phyloP scores from a whole-genome alignment of 139 green algal species.

The Volvox africanus region DNA sequence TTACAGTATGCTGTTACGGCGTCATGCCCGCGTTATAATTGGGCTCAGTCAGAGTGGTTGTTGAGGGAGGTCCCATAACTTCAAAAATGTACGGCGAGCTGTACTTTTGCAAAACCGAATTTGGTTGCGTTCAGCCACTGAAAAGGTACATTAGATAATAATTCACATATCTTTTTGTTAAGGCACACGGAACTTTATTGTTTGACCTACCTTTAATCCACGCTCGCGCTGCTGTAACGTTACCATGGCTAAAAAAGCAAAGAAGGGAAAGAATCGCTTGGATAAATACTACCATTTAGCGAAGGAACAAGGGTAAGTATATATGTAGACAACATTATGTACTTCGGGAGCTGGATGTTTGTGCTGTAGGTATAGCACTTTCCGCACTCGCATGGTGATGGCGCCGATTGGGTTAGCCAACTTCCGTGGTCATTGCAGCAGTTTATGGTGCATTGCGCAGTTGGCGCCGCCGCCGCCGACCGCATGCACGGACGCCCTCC shows the following conservation, averaged over 20 bases:
- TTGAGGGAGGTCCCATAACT: neutral
- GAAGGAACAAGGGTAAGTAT: constrained; percentile 95
- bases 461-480: constrained; percentile 12
- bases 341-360: too few species aligned
- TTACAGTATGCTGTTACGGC: neutral
- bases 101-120: neutral
- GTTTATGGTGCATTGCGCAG: too few species aligned
- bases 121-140: neutral
- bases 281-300: constrained; percentile 99
- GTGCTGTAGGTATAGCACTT: too few species aligned
- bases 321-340: neutral
- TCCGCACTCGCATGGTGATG: too few species aligned
- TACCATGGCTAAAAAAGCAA: constrained; percentile 68
- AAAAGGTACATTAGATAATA: neutral
- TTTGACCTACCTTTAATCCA: neutral
- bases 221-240: neutral
- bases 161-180: neutral
- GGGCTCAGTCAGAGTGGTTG: neutral
- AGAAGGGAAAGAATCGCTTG: constrained; percentile 90
- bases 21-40: neutral
- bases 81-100: neutral
- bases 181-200: neutral
- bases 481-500: neutral
- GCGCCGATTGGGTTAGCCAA: too few species aligned
- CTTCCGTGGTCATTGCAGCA: too few species aligned